phyloP scores from a whole-genome alignment of 176 grass and related monocot genomes.

The Hordeum marinum region DNA sequence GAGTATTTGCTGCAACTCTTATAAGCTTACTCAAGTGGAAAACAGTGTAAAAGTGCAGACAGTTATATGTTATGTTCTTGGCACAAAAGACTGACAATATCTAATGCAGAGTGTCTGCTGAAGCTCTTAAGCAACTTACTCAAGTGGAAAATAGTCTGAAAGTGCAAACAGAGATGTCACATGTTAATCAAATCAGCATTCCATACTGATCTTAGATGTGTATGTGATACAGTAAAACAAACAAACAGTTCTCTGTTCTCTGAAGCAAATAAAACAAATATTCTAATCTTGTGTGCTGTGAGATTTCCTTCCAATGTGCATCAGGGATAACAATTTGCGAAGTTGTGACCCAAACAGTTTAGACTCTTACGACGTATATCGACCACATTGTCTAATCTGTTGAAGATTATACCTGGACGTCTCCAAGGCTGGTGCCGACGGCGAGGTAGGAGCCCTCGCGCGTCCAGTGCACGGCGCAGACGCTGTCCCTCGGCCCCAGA shows the following conservation, averaged over 20 bases:
- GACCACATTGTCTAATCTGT: no score
- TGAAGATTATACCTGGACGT: slow-evolving; percentile 64
- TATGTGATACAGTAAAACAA: background rate
- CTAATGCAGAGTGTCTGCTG: no score
- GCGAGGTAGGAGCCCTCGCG: slow-evolving; percentile 87
- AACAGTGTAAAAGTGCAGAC: background rate
- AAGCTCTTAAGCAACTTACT: no score
- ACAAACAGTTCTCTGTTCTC: background rate
- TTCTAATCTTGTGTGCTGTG: background rate
- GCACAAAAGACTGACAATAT: no score
- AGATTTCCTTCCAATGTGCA: background rate
- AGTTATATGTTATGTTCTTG: no score
- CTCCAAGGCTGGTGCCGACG: slow-evolving; percentile 84
- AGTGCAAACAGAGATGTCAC: background rate
- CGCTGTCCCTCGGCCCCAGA: slow-evolving; percentile 72
- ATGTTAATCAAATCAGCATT: background rate
- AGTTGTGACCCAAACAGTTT: background rate
- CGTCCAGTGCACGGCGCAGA: slow-evolving; percentile 92
- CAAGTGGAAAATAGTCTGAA: background rate
- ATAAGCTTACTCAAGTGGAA: background rate
- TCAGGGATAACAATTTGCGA: no score
- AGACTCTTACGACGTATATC: background rate
- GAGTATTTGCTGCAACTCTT: background rate
- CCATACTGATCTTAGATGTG: background rate
- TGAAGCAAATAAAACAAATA: background rate